Evolutionary conservation across 805 yeast species (phyloP), one percentile per base, ranked within the genome.

Genomic region (Hermanozyma aechmeae): DNA sequence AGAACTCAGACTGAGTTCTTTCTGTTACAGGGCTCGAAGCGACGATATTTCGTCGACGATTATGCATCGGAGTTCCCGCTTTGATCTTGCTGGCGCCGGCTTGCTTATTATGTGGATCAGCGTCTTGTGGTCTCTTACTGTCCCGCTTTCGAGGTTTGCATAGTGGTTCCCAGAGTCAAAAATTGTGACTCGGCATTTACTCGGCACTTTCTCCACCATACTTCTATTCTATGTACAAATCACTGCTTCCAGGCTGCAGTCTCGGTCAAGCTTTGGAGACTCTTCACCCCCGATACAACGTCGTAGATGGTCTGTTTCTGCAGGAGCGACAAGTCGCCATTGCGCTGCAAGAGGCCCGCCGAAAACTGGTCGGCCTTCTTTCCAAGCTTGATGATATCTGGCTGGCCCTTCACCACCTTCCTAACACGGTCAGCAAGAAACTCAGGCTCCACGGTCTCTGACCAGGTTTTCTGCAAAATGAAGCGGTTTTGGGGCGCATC

Each of bases 321-420:
- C 2, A 32, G 39, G 15, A 48, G 25, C 26, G 31, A 28, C 38
- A 58, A 49, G 20, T 46, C 41, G 3, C 56, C 56, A 32, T 58
- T 58, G 31, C 46, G 41, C 46, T 40, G 40, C 36, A 55, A 46
- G n/a, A n/a, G n/a, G n/a, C n/a, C n/a, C n/a, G n/a, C n/a, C n/a
- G n/a, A n/a, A 17, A 17, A 17, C 7, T 7, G 9, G 20, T 17
- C 20, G 7, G 7, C 20, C 10, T 17, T 17, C 10, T 7, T 17
- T 7, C 20, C 20, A 17, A 17, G 20, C 20, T 10, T 10, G 10
- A 17, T 10, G 20, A 17, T n/a, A n/a, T n/a, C n/a, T n/a, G n/a
- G n/a, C n/a, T 52, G 45, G 4, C 69, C 68, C 37, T 46, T 48
- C 21, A 58, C 60, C 18, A 56, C 51, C 20, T 43, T 41, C 13